Percentiles rank a stretch among this genome's conserved stretches.
Evolutionary conservation across 2,329 filamentous ascomycete species (phyloP).

Genomic region (Trichoderma endophyticum): DNA sequence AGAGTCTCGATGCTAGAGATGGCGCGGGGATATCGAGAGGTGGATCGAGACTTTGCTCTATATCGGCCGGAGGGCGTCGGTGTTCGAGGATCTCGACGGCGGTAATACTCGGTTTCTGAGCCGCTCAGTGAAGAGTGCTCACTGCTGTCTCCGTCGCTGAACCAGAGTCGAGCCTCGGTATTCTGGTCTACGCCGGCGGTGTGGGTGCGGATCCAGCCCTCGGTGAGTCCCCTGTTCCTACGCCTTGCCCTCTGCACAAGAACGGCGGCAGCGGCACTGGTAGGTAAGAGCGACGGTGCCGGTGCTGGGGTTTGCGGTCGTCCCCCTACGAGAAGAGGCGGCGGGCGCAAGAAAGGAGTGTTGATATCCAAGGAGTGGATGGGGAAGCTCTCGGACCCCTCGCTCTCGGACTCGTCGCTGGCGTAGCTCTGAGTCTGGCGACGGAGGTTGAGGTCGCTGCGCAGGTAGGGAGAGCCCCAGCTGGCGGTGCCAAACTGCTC

Average conservation of each 20-base stretch:
- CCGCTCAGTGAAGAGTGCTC: constrained; percentile 73
- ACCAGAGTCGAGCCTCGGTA: constrained; percentile 74
- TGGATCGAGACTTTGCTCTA: constrained; percentile 25
- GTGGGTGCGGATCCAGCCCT: constrained; percentile 84
- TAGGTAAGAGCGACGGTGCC: constrained; percentile 30
- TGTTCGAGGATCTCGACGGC: constrained; percentile 47
- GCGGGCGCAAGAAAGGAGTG: constrained; percentile 60
- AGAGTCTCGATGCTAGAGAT: constrained; percentile 58
- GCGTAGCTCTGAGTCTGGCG: constrained; percentile 46
- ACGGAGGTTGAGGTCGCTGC: constrained; percentile 53
- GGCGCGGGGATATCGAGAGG: constrained; percentile 41
- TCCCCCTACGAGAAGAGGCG: constrained; percentile 37
- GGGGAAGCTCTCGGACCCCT: constrained; percentile 55
- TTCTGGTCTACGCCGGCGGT: constrained; percentile 63
- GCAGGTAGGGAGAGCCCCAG: constrained; percentile 89
- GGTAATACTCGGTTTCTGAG: constrained; percentile 55
- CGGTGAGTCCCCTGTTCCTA: constrained; percentile 63
- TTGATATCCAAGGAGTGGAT: constrained; percentile 60
- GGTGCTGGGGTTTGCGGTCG: constrained; percentile 22
- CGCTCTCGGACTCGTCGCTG: constrained; percentile 59
- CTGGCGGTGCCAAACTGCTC: constrained; percentile 65
- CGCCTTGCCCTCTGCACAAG: constrained; percentile 61
- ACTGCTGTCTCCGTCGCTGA: constrained; percentile 70
- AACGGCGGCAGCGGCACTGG: constrained; percentile 58
- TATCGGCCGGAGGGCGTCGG: constrained; percentile 39